Evolutionary conservation across 495 filamentous ascomycete species (phyloP).

Genomic region (Trichoderma erinaceum): DNA sequence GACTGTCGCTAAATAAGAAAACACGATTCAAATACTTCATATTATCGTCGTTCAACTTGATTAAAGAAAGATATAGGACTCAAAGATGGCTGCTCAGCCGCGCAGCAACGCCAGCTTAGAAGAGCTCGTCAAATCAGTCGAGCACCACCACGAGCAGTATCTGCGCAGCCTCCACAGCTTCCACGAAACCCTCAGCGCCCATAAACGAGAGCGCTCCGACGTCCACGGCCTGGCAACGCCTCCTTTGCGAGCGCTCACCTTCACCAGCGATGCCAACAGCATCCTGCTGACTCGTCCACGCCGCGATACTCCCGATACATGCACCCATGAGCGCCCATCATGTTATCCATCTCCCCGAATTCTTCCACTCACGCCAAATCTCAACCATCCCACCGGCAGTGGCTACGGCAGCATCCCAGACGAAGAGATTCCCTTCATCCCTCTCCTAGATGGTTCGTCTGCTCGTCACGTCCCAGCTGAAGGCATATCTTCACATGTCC

Average conservation of each 20-base stretch:
- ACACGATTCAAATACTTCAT: too few species aligned
- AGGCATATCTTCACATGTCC: neutral
- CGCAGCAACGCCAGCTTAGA: constrained; percentile 19
- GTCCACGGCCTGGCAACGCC: constrained; percentile 17
- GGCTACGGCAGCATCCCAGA: neutral
- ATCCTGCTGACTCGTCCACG: neutral
- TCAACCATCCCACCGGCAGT: neutral
- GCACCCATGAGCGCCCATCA: constrained; percentile 16
- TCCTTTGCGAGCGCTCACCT: constrained; percentile 19
- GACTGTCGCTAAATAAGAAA: too few species aligned
- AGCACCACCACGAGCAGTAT: constrained; percentile 32
- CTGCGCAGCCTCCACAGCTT: constrained; percentile 29
- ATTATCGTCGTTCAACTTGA: too few species aligned
- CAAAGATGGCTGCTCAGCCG: neutral
- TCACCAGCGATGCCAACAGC: constrained; percentile 16
- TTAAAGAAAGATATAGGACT: neutral
- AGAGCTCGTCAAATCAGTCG: constrained; percentile 32
- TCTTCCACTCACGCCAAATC: neutral
- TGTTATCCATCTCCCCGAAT: constrained; percentile 14
- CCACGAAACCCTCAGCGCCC: constrained; percentile 24
- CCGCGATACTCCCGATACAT: neutral
- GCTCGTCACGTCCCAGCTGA: neutral
- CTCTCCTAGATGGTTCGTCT: neutral
- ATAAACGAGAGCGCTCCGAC: constrained; percentile 1
- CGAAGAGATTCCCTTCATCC: constrained; percentile 11